Evolutionary conservation across 169 alveolate genomes (phyloP), one percentile per base, ranked within the genome.

Genomic region (Theileria sp.): DNA sequence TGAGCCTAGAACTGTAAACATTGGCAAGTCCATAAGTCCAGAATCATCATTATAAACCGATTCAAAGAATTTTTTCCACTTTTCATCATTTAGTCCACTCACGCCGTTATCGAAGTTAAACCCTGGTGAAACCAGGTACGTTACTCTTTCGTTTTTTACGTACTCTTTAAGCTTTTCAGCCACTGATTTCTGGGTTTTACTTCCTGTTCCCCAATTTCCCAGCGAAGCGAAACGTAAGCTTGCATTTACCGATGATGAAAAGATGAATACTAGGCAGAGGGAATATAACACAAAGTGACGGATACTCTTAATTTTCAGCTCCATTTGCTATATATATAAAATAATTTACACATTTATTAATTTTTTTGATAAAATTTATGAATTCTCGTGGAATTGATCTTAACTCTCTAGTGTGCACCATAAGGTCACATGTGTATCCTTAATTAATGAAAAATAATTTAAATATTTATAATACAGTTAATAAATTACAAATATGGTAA

Each of bases 181-280:
- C 28, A 92, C 93, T 15, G 58, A 68, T 66, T 86, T 58, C 75
- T 92, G 96, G 58, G 83, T 61, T 54, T 80, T 68, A 36, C 83
- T 49, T 58, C 92, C 96, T 26, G 90, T 88, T 17, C 97, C 97
- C 95, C 96, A 93, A 81, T 92, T 92, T 25, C 97, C 97, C 60
- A 93, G 64, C 1, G 95, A 92, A 23, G 92, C 96, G 66, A 93
- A 93, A 30, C 94, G 87, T 78, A 93, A 80, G 64, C 92, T 95
- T 13, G 92, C 80, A 23, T 71, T 64, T 36, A 87, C 92, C 23
- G 77, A 36, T 21, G 68, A 64, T 25, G 75, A 23, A 3, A 9
- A 77, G 15, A 73, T 56, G 7, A 67, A 28, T 21, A 85, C 10
- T 15, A 62, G 25, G 79, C 65, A 50, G 8, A 73, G 21, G n/a